phyloP scores from a whole-genome alignment of 768 basidiomycete species.

The Neoboletus subvelutipes region DNA sequence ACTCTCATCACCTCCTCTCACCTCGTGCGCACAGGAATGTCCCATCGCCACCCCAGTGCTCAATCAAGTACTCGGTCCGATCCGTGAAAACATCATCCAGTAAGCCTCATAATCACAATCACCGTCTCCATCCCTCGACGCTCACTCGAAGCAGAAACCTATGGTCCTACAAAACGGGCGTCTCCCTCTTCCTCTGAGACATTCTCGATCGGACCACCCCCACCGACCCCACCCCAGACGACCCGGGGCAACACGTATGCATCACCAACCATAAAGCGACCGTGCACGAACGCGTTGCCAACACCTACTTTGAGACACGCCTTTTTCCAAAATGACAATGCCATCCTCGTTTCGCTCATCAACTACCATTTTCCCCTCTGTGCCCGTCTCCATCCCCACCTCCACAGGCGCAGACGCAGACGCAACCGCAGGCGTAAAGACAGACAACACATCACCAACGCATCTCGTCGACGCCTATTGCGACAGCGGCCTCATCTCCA shows the following conservation, averaged over 20 bases:
- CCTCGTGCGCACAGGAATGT: constrained; percentile 60
- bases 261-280: constrained; percentile 78
- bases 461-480: constrained; percentile 97
- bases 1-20: background rate
- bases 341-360: constrained; percentile 82
- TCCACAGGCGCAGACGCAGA: constrained; percentile 14
- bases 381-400: constrained; percentile 22
- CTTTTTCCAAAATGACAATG: constrained; percentile 99
- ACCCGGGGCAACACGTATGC: constrained; percentile 68
- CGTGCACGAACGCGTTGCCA: constrained; percentile 83
- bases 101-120: constrained; percentile 37
- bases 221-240: constrained; percentile 30
- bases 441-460: constrained; percentile 41
- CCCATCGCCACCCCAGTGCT: constrained; percentile 84
- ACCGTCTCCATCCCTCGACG: too few relatives aligned
- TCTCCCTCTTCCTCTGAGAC: constrained; percentile 88
- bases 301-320: constrained; percentile 78
- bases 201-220: constrained; percentile 47
- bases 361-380: constrained; percentile 63
- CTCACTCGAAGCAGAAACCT: constrained; percentile 15
- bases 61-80: constrained; percentile 60
- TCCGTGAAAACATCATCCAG: constrained; percentile 69
- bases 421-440: too few relatives aligned
- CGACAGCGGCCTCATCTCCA: constrained; percentile 84
- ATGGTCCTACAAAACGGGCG: too few relatives aligned